phyloP scores from a whole-genome alignment of 2,329 filamentous ascomycete genomes.

The Trichoderma koningii region DNA sequence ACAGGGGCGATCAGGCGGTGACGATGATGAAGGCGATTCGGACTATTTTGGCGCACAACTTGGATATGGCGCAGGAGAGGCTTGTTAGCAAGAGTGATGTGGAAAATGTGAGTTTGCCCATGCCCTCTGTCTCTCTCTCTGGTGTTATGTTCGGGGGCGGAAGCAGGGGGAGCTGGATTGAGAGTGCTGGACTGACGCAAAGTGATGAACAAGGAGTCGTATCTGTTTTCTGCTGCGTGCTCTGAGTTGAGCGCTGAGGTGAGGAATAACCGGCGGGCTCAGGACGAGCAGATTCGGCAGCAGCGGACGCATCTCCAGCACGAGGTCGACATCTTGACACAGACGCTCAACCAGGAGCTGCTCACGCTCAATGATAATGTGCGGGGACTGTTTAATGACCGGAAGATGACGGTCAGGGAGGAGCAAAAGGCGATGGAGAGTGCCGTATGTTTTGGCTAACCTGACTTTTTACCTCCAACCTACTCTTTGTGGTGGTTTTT shows the following conservation, averaged over 20 bases:
- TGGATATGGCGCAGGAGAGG: slow-evolving; percentile 76
- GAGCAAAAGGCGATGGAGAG: slow-evolving; percentile 85
- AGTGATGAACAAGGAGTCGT: slow-evolving; percentile 62
- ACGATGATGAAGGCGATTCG: slow-evolving; percentile 92
- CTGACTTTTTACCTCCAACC: neutral
- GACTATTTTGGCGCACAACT: slow-evolving; percentile 72
- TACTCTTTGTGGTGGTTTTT: neutral
- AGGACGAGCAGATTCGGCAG: slow-evolving; percentile 79
- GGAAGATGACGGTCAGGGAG: slow-evolving; percentile 87
- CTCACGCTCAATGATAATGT: slow-evolving; percentile 82
- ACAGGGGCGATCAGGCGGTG: slow-evolving; percentile 72
- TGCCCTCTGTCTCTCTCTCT: neutral
- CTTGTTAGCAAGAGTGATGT: slow-evolving; percentile 89
- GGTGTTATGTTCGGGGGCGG: neutral
- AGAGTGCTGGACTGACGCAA: neutral
- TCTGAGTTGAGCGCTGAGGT: slow-evolving; percentile 89
- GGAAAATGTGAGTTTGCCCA: slow-evolving; percentile 62
- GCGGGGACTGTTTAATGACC: slow-evolving; percentile 95
- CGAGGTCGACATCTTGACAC: slow-evolving; percentile 88
- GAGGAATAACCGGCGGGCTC: slow-evolving; percentile 71
- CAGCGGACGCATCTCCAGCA: slow-evolving; percentile 87
- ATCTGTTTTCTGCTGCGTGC: slow-evolving; percentile 91
- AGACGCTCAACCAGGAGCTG: slow-evolving; percentile 82
- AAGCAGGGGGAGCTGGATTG: neutral
- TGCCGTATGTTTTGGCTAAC: slow-evolving; percentile 53